Base-by-base conservation (phyloP, 169 alveolate species). In the Plasmodium reichenowi region DNA sequence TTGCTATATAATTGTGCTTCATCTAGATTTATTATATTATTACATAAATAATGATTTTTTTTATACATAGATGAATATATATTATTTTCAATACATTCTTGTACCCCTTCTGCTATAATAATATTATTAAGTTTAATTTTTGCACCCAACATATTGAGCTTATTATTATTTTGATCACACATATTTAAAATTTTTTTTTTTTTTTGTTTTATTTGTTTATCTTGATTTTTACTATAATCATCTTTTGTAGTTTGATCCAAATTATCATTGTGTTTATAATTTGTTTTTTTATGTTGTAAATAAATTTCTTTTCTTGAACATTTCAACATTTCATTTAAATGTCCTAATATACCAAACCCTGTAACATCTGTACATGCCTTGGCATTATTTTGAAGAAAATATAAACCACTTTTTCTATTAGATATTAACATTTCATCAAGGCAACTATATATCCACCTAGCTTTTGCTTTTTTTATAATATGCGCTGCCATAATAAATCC, bases 401-500 rank as follows among this genome's bases (percentile, higher is more conserved):
- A 72, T 60, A 86, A 72, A 2, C 92, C 92, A 60, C 88, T 48
- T 32, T 86, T 72, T 29, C 72, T 86, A 86, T 86, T 86, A 50
- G 92, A 86, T 56, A 86, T 62, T 45, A 86, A 56, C 92, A 86
- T 86, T 72, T 86, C 92, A 48, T 86, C 92, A 58, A 86, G 92
- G 43, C 88, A 86, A 32, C 43, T 86, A 58, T 86, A 86, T 13
- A 86, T 60, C 92, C 92, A 86, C 43, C 92, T 86, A 60, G 83
- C 92, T 72, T 86, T 86, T 15, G 92, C 92, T 54, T 86, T 72
- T 72, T 86, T 86, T 10, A 48, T 43, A 71, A 86, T 72, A 67
- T 86, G 86, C 13, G 92, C 92, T 59, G 92, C 92, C 92, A 86
- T 86, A 56, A 86, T 86, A 67, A 86, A 86, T n/a, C 92, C 92